Conservation (phyloP, 2,329 filamentous ascomycete species). For the Fusarium udum region DNA sequence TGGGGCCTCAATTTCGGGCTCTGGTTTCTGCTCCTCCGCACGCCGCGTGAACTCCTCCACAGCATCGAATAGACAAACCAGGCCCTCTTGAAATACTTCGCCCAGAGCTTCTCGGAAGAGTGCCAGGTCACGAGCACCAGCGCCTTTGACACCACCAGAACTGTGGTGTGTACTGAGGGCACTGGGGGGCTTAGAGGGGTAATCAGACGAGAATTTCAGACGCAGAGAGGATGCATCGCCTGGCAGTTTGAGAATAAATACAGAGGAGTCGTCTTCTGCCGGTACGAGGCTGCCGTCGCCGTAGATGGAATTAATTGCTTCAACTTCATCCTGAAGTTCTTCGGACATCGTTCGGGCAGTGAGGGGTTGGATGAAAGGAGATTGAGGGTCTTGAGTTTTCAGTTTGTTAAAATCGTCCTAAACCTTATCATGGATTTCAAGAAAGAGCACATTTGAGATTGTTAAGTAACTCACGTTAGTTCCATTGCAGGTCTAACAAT, state of each 20-base stretch:
- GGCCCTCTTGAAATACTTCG: slow-evolving; percentile 74
- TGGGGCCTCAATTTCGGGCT: slow-evolving; percentile 41
- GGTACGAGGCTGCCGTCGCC: slow-evolving; percentile 69
- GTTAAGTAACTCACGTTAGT: not conserved
- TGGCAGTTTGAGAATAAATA: slow-evolving; percentile 74
- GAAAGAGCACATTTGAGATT: not conserved
- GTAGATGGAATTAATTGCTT: slow-evolving; percentile 87
- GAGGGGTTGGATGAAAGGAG: slow-evolving; percentile 5
- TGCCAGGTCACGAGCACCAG: slow-evolving; percentile 75
- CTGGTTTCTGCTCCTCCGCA: slow-evolving; percentile 47
- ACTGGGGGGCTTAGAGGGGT: slow-evolving; percentile 77
- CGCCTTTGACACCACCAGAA: slow-evolving; percentile 76
- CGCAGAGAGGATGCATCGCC: slow-evolving; percentile 66
- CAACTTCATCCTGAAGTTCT: slow-evolving; percentile 76
- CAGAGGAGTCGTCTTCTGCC: slow-evolving; percentile 44
- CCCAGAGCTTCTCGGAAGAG: slow-evolving; percentile 73
- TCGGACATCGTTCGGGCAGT: slow-evolving; percentile 58
- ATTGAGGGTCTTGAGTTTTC: not conserved
- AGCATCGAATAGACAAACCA: slow-evolving; percentile 91
- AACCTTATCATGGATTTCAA: not conserved
- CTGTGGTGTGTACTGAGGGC: slow-evolving; percentile 85
- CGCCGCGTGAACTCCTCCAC: slow-evolving; percentile 74
- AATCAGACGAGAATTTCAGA: slow-evolving; percentile 75
- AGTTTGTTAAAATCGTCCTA: not conserved
- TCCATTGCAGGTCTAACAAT: slow-evolving; percentile 2